phyloP scores from a whole-genome alignment of 331 rosid species.

The Quercus lobata region DNA sequence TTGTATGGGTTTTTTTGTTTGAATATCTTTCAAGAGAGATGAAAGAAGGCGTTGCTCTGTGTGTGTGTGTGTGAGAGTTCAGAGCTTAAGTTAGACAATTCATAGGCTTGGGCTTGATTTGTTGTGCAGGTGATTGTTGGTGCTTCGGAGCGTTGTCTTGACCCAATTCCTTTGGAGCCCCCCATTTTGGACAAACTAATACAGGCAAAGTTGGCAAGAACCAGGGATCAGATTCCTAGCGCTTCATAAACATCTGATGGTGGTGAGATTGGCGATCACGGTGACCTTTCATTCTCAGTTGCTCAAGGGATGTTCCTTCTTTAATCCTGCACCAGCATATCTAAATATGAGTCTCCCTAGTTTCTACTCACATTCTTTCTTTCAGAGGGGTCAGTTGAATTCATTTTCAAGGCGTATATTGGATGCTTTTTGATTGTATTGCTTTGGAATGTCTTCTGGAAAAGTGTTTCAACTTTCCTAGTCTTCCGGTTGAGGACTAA shows the following conservation, averaged over 20 bases:
- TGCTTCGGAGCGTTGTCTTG: slow-evolving; percentile 90
- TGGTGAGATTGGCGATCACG: slow-evolving; percentile 5
- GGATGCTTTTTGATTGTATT: background rate
- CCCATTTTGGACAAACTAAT: slow-evolving; percentile 85
- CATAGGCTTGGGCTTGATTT: background rate
- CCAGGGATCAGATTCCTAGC: slow-evolving; percentile 42
- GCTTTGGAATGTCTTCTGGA: too few species aligned
- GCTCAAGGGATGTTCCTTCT: background rate
- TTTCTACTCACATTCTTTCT: slow-evolving; percentile 1
- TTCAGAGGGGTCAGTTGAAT: background rate
- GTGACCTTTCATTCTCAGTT: background rate
- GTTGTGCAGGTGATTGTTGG: slow-evolving; percentile 83
- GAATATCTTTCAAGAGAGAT: background rate
- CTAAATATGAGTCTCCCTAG: background rate
- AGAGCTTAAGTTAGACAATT: background rate
- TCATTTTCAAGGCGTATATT: background rate
- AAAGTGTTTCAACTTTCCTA: background rate
- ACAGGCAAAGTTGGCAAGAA: slow-evolving; percentile 72
- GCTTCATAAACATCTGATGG: slow-evolving; percentile 29
- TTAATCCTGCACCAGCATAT: background rate
- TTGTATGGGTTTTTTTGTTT: background rate
- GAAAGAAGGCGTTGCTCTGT: background rate
- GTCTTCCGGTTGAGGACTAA: background rate
- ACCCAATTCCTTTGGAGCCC: slow-evolving; percentile 78
- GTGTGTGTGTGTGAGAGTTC: background rate